Percentiles rank a stretch among this genome's conserved stretches.
phyloP scores from a whole-genome alignment of 2,329 filamentous ascomycete species.

The Fusarium haematococcum region DNA sequence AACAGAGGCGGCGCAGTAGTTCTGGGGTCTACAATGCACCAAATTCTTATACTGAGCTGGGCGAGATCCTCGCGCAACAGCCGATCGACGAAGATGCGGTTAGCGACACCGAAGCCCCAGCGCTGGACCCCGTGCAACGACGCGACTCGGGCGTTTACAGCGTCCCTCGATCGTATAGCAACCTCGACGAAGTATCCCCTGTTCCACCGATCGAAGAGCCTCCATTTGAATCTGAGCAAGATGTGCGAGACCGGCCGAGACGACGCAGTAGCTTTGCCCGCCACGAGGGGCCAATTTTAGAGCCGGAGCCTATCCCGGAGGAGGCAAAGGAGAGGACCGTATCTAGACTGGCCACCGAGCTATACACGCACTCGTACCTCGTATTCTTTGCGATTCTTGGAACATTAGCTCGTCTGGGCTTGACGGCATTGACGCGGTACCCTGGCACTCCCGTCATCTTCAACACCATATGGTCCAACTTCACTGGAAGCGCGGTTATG shows the following conservation, averaged over 20 bases:
- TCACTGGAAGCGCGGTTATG: slow-evolving; percentile 83
- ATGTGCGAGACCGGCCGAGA: slow-evolving; percentile 6
- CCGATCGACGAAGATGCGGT: background rate
- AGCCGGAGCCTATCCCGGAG: slow-evolving; percentile 16
- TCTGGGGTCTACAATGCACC: slow-evolving; percentile 11
- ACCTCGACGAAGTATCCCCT: slow-evolving; percentile 55
- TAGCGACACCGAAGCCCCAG: background rate
- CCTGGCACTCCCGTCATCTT: slow-evolving; percentile 80
- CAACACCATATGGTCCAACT: slow-evolving; percentile 87
- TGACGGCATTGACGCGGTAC: slow-evolving; percentile 84
- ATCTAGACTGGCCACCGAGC: slow-evolving; percentile 65
- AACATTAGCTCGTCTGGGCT: slow-evolving; percentile 83
- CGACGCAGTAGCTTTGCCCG: slow-evolving; percentile 15
- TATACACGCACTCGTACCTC: slow-evolving; percentile 84
- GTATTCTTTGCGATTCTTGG: slow-evolving; percentile 84
- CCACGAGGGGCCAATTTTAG: background rate
- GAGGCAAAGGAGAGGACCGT: slow-evolving; percentile 41
- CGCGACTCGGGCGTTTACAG: slow-evolving; percentile 40
- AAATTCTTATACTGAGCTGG: background rate
- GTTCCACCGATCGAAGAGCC: slow-evolving; percentile 17
- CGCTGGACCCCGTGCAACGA: background rate
- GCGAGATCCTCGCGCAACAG: background rate
- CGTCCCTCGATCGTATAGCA: slow-evolving; percentile 50
- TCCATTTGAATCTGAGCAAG: background rate
- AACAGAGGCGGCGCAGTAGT: background rate